Evolutionary conservation across 805 yeast genomes (phyloP).

Genomic region (Saturnispora sanitii): DNA sequence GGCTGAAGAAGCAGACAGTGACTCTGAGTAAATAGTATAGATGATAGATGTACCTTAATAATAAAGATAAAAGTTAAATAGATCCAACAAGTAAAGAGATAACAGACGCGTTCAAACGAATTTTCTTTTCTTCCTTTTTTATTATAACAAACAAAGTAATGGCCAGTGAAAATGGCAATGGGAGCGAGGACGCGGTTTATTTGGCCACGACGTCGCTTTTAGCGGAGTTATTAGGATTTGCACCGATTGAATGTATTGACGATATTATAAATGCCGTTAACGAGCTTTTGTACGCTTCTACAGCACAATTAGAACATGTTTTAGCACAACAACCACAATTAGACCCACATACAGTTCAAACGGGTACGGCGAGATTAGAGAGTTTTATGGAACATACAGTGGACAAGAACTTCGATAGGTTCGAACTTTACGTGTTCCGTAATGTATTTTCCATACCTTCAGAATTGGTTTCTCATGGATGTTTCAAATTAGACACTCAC

Average conservation of each 20-base stretch:
- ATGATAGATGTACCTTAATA: too few species aligned
- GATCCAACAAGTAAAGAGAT: too few species aligned
- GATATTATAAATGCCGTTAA: constrained; percentile 85
- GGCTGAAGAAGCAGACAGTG: constrained; percentile 4
- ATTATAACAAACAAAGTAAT: neutral
- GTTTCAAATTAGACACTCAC: constrained; percentile 62
- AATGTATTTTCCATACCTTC: constrained; percentile 66
- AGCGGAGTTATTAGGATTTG: constrained; percentile 80
- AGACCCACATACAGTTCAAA: constrained; percentile 20
- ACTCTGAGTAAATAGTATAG: neutral
- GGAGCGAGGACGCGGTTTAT: constrained; percentile 9
- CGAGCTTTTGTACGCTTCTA: constrained; percentile 72
- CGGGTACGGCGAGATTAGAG: constrained; percentile 73
- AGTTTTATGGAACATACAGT: constrained; percentile 64
- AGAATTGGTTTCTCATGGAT: constrained; percentile 55
- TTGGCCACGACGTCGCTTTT: constrained; percentile 37
- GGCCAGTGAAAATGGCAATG: neutral
- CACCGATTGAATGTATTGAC: constrained; percentile 75
- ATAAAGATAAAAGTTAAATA: neutral
- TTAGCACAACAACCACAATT: constrained; percentile 46
- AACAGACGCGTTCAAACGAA: too few species aligned
- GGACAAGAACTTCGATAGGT: constrained; percentile 75
- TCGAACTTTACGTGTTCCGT: constrained; percentile 71
- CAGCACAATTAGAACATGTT: constrained; percentile 65
- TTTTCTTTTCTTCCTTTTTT: neutral